Conservation (phyloP, 2,329 filamentous ascomycete species). For the Stemphylium lycopersici region DNA sequence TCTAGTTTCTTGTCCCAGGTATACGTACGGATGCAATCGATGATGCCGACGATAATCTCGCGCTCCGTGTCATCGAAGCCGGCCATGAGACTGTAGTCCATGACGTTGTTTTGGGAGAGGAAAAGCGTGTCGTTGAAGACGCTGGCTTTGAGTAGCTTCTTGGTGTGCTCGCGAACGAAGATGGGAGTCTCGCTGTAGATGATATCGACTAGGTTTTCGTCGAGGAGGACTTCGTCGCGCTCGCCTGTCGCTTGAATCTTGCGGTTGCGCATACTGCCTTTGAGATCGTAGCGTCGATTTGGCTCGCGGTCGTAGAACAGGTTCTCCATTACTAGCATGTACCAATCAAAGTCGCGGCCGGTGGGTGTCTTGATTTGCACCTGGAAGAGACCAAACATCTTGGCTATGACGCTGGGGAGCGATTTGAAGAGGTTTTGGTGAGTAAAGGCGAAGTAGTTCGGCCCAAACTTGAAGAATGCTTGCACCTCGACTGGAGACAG, state of each 20-base stretch:
- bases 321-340: conserved; percentile 95
- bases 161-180: conserved; percentile 93
- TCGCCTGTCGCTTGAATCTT: conserved; percentile 96
- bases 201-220: conserved; percentile 99
- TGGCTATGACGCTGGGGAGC: conserved; percentile 93
- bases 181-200: conserved; percentile 91
- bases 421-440: conserved; percentile 92
- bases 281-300: conserved; percentile 83
- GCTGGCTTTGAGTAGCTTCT: conserved; percentile 86
- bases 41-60: conserved; percentile 95
- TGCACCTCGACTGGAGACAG: conserved; percentile 89
- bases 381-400: conserved; percentile 99
- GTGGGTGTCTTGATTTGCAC: conserved; percentile 97
- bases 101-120: conserved; percentile 91
- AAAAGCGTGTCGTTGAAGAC: conserved; percentile 99
- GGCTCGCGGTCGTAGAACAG: conserved; percentile 94
- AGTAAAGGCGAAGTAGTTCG: conserved; percentile 97
- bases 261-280: conserved; percentile 97
- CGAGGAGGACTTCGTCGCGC: conserved; percentile 92
- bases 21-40: conserved; percentile 95
- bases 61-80: conserved; percentile 89
- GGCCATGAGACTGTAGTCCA: conserved; percentile 99
- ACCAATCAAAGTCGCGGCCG: conserved; percentile 91
- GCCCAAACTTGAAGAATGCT: conserved; percentile 93
- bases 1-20: conserved; percentile 99